A percentile compares a stretch with the other conserved stretches of the same genome.
phyloP scores from a whole-genome alignment of 768 basidiomycete genomes.

The Amanita exitialis region DNA sequence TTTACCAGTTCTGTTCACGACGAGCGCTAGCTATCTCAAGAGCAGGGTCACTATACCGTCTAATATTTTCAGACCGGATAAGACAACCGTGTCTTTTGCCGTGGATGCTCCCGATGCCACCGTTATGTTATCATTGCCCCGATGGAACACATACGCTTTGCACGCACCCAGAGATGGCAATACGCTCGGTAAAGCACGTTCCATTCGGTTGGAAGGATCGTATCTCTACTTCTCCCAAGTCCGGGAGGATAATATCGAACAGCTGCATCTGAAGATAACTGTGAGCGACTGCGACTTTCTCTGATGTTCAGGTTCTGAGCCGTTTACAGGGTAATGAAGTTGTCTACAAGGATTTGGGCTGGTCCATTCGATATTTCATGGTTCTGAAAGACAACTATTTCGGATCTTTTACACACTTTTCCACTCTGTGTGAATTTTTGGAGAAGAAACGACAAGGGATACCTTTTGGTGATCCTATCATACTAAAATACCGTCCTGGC shows the following conservation, averaged over 20 bases:
- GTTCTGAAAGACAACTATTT: slow-evolving; percentile 89
- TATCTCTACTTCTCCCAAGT: slow-evolving; percentile 69
- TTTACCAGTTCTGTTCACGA: slow-evolving; percentile 56
- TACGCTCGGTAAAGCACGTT: slow-evolving; percentile 49
- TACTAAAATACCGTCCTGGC: slow-evolving; percentile 69
- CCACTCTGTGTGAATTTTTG: slow-evolving; percentile 79
- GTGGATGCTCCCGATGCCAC: slow-evolving; percentile 48
- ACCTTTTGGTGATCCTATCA: slow-evolving; percentile 73
- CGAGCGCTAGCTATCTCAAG: slow-evolving; percentile 49
- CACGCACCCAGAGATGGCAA: slow-evolving; percentile 52
- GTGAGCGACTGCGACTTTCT: slow-evolving; percentile 26
- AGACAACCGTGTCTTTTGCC: slow-evolving; percentile 54
- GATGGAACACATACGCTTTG: slow-evolving; percentile 81
- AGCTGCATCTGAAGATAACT: slow-evolving; percentile 55
- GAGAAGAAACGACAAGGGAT: slow-evolving; percentile 48
- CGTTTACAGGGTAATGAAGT: slow-evolving; percentile 37
- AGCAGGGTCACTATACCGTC: slow-evolving; percentile 51
- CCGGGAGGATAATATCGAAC: slow-evolving; percentile 65
- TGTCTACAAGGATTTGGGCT: slow-evolving; percentile 68
- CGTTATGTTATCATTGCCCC: slow-evolving; percentile 61
- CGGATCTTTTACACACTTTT: slow-evolving; percentile 88
- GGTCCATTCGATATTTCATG: slow-evolving; percentile 86
- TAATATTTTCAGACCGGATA: slow-evolving; percentile 62
- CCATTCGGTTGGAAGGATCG: slow-evolving; percentile 50
- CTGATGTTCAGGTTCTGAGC: neutral